phyloP scores from a whole-genome alignment of 495 filamentous ascomycete species.

The Aspergillus kassunensis region DNA sequence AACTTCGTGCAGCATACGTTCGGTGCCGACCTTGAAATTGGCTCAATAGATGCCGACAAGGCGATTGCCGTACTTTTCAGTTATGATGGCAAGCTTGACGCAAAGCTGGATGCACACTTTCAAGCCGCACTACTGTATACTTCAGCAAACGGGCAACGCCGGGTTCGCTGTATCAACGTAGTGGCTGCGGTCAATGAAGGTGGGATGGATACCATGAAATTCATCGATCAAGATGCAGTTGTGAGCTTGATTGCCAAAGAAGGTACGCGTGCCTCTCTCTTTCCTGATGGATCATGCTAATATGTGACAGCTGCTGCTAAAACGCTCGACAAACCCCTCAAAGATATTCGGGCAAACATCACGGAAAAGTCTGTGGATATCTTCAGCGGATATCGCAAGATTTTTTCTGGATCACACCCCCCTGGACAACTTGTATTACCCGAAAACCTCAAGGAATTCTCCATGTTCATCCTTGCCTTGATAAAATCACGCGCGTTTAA shows the following conservation, averaged over 20 bases:
- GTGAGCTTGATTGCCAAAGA: constrained; percentile 87
- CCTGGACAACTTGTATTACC: constrained; percentile 93
- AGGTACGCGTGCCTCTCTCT: constrained; percentile 33
- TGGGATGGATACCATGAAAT: constrained; percentile 78
- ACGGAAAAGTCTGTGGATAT: constrained; percentile 95
- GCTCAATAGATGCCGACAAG: constrained; percentile 89
- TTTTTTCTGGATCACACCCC: constrained; percentile 78
- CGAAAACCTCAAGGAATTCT: constrained; percentile 93
- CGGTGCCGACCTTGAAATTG: constrained; percentile 93
- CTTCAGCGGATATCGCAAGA: constrained; percentile 87
- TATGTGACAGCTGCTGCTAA: constrained; percentile 61
- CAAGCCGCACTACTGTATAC: constrained; percentile 94
- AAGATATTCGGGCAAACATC: constrained; percentile 79
- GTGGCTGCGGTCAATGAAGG: constrained; percentile 88
- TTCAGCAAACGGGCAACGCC: constrained; percentile 80
- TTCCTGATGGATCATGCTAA: neutral
- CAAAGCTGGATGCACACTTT: constrained; percentile 96
- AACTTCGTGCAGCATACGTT: constrained; percentile 96
- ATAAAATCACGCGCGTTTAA: constrained; percentile 93
- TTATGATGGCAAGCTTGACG: constrained; percentile 95
- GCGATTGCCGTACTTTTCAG: constrained; percentile 87
- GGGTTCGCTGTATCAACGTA: constrained; percentile 88
- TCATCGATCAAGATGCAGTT: constrained; percentile 92
- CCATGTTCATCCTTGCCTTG: constrained; percentile 93
- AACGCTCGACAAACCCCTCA: constrained; percentile 73